Conservation (phyloP, 495 filamentous ascomycete species). For the Tuber magnatum region DNA sequence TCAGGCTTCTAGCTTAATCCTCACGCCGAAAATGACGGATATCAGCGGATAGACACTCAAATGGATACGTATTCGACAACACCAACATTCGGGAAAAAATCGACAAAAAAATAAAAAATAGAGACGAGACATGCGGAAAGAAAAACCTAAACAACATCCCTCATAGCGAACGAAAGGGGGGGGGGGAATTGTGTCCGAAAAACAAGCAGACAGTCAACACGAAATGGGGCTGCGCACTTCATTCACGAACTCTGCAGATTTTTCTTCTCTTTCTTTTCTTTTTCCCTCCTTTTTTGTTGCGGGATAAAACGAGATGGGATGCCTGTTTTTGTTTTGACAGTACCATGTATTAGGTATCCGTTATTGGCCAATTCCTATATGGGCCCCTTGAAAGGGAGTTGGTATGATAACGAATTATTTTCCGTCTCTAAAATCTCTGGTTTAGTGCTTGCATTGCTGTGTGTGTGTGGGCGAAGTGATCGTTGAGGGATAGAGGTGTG, state of each 20-base stretch:
- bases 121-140: slow-evolving; percentile 23
- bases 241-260: background rate
- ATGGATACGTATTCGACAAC: slow-evolving; percentile 12
- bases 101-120: slow-evolving; percentile 10
- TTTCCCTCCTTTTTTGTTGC: background rate
- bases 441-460: background rate
- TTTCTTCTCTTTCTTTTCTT: background rate
- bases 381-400: background rate
- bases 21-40: slow-evolving; percentile 4
- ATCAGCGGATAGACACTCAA: background rate
- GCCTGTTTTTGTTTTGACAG: background rate
- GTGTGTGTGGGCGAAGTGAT: background rate
- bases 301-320: background rate
- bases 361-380: background rate
- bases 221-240: background rate
- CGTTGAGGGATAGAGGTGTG: background rate
- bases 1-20: background rate
- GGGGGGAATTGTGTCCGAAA: background rate
- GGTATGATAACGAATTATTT: slow-evolving; percentile 2
- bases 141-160: background rate
- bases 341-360: background rate
- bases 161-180: background rate
- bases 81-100: slow-evolving; percentile 10
- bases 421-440: background rate
- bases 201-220: background rate